phyloP scores from a whole-genome alignment of 371 early-diverging fungal genomes.

The Capniomyces stellatus region DNA sequence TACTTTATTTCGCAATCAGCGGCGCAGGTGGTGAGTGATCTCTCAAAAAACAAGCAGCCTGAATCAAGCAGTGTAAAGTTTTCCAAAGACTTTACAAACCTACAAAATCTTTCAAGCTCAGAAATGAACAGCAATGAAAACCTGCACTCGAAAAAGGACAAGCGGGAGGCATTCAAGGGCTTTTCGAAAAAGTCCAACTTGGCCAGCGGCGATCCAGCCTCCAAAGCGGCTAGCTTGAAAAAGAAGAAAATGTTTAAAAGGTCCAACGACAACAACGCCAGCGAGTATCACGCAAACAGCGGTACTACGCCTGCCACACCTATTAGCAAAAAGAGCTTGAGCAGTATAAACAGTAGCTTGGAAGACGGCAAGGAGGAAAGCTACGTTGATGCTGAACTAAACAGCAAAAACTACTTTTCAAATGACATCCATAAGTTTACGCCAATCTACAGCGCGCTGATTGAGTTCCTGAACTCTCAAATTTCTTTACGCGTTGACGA shows the following conservation, averaged over 20 bases:
- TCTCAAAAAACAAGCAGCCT: slow-evolving; percentile 5
- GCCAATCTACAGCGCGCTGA: slow-evolving; percentile 19
- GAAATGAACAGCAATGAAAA: neutral
- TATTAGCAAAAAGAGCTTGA: neutral
- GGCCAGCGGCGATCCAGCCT: too few relatives aligned
- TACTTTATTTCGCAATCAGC: slow-evolving; percentile 27
- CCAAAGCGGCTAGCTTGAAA: too few relatives aligned
- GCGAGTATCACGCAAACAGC: neutral
- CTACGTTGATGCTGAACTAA: neutral
- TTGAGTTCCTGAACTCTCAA: slow-evolving; percentile 28
- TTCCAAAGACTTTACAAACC: neutral
- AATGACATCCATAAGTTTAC: slow-evolving; percentile 20
- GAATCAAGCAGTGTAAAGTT: neutral
- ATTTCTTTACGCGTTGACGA: slow-evolving; percentile 23
- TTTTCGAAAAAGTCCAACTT: neutral
- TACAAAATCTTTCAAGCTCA: neutral
- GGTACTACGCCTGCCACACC: neutral
- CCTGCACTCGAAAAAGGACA: neutral
- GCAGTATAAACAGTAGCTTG: neutral
- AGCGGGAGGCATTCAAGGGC: neutral
- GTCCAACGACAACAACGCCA: neutral
- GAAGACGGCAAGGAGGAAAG: slow-evolving; percentile 5
- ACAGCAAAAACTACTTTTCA: slow-evolving; percentile 6
- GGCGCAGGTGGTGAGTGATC: slow-evolving; percentile 21
- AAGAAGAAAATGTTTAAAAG: too few relatives aligned